phyloP scores from a whole-genome alignment of 2,329 filamentous ascomycete genomes.

The Aureobasidium pullulans region DNA sequence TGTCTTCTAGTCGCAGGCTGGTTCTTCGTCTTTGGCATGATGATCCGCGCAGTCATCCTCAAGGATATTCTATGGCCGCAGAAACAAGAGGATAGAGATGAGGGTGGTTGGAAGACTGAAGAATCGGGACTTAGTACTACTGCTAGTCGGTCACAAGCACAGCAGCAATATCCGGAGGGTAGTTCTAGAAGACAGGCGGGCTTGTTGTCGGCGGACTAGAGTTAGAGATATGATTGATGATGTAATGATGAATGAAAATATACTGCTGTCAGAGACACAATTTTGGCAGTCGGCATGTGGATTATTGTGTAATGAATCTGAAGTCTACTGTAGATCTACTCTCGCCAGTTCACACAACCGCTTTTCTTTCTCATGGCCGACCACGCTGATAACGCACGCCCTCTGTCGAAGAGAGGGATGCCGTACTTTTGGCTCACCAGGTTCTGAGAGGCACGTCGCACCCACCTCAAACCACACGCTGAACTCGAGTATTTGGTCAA shows the following conservation, averaged over 20 bases:
- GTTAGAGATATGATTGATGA: neutral
- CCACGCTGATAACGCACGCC: too few relatives aligned
- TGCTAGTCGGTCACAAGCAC: neutral
- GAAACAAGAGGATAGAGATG: conserved; percentile 58
- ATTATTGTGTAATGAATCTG: too few relatives aligned
- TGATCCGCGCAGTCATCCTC: conserved; percentile 59
- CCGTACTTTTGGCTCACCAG: too few relatives aligned
- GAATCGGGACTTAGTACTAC: neutral
- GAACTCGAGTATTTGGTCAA: too few relatives aligned
- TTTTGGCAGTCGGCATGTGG: too few relatives aligned
- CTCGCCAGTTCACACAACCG: too few relatives aligned
- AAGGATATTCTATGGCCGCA: conserved; percentile 70
- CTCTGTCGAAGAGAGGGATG: too few relatives aligned
- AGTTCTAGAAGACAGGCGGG: neutral
- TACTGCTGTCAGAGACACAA: too few relatives aligned
- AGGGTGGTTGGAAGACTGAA: conserved; percentile 46
- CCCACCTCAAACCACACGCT: too few relatives aligned
- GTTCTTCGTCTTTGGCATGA: conserved; percentile 59
- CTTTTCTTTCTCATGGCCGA: too few relatives aligned
- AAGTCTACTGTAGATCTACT: too few relatives aligned
- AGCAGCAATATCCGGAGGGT: neutral
- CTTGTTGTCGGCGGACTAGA: neutral
- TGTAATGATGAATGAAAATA: neutral
- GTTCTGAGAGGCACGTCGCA: too few relatives aligned
- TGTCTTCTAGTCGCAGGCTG: conserved; percentile 60